phyloP scores from a whole-genome alignment of 2,329 filamentous ascomycete genomes.

The Fusarium pininemorale region DNA sequence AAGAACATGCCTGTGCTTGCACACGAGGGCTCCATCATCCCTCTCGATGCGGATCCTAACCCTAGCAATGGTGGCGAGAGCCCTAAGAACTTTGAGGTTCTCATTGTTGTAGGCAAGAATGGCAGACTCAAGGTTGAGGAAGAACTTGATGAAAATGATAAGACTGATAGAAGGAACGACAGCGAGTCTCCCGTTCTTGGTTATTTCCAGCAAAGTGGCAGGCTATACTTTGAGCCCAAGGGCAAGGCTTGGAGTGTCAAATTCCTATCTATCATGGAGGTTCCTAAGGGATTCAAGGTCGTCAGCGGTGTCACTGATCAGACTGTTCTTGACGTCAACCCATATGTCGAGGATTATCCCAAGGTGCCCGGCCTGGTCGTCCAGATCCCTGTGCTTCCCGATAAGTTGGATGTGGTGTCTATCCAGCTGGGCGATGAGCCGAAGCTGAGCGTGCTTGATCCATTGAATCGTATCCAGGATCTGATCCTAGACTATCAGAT shows the following conservation, averaged over 20 bases:
- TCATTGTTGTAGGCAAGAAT: conserved; percentile 58
- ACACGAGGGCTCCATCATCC: conserved; percentile 65
- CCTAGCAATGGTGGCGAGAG: conserved; percentile 59
- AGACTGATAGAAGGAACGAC: neutral
- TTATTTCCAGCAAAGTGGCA: conserved; percentile 13
- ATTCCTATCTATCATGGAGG: conserved; percentile 19
- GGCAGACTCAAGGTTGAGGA: conserved; percentile 61
- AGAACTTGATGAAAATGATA: conserved; percentile 43
- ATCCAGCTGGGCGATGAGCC: conserved; percentile 6
- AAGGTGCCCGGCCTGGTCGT: conserved; percentile 24
- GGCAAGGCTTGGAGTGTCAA: conserved; percentile 26
- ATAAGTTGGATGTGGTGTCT: neutral
- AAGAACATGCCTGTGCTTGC: conserved; percentile 63
- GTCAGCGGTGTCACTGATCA: neutral
- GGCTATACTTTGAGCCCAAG: neutral
- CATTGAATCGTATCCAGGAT: conserved; percentile 22
- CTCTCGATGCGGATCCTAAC: conserved; percentile 56
- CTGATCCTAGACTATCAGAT: conserved; percentile 42
- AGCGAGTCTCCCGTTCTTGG: neutral
- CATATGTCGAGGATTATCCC: conserved; percentile 18
- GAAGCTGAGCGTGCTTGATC: conserved; percentile 22
- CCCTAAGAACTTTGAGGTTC: conserved; percentile 58
- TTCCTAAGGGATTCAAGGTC: neutral
- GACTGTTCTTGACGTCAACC: neutral
- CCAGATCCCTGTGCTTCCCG: neutral